Conservation (phyloP, 2,329 filamentous ascomycete species). For the Aspergillus flavus region DNA sequence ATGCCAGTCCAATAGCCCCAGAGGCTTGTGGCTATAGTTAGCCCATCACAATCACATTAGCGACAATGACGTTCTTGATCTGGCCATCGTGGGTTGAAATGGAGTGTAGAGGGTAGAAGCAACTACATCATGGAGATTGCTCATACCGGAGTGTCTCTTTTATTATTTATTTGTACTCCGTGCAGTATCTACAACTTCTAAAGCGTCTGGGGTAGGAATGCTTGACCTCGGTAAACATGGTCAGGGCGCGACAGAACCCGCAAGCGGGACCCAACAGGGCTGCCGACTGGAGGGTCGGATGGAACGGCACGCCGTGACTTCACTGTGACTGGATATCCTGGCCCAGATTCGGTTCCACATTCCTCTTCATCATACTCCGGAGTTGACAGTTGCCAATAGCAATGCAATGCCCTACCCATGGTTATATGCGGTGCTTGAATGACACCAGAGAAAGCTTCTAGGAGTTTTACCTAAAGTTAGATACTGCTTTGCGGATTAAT, state of each 20-base stretch:
- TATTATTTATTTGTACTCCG: no score
- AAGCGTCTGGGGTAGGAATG: neutral
- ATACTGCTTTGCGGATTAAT: neutral
- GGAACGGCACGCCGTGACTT: constrained; percentile 9
- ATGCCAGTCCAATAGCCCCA: no score
- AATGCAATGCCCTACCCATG: neutral
- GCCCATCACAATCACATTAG: no score
- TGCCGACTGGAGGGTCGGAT: constrained; percentile 11
- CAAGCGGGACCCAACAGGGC: neutral
- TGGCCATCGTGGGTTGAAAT: no score
- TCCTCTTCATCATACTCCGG: neutral
- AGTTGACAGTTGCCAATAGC: neutral
- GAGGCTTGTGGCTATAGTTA: no score
- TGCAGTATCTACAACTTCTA: no score
- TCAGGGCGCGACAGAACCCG: neutral
- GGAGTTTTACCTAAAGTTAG: neutral
- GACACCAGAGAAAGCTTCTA: neutral
- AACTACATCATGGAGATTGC: no score
- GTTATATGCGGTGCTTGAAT: neutral
- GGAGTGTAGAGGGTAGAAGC: no score
- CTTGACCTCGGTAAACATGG: constrained; percentile 12
- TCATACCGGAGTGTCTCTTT: no score
- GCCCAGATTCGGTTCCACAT: neutral
- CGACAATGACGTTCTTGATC: no score
- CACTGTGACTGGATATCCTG: neutral